These are phyloP conservation scores for Cryomyces antarcticus DNA, from an alignment of 495 filamentous ascomycete genomes.

Conservation along the genomic window DNA sequence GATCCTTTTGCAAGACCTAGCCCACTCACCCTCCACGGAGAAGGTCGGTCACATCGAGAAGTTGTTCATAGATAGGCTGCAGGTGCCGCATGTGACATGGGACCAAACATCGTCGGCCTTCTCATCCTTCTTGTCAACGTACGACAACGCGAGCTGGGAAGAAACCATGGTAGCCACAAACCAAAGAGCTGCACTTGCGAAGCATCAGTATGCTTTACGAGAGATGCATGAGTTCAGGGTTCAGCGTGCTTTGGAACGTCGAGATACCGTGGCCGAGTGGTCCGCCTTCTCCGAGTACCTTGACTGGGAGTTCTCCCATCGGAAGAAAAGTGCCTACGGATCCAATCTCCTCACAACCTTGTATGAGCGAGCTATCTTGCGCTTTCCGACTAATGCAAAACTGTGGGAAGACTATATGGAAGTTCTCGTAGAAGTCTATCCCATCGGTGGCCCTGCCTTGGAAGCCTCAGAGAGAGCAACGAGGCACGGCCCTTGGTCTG, in stretches of 20 bases:
- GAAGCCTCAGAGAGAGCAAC: conserved; percentile 54
- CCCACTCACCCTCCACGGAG: conserved; percentile 31
- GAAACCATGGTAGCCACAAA: conserved; percentile 54
- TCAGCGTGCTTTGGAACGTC: conserved; percentile 32
- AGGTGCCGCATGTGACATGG: conserved; percentile 67
- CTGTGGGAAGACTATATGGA: conserved; percentile 71
- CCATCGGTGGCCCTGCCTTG: conserved; percentile 9
- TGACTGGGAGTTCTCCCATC: conserved; percentile 46
- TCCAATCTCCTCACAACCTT: conserved; percentile 50
- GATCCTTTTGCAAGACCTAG: conserved; percentile 38
- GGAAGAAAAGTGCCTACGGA: conserved; percentile 26
- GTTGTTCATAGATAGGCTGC: conserved; percentile 54
- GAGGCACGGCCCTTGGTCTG: conserved; percentile 80
- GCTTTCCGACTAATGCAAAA: conserved; percentile 45
- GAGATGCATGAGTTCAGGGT: conserved; percentile 54
- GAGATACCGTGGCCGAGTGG: conserved; percentile 36
- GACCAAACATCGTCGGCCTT: conserved; percentile 67
- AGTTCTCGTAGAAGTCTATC: conserved; percentile 37
- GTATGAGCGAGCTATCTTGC: conserved; percentile 52
- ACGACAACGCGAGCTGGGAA: conserved; percentile 59
- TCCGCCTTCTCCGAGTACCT: conserved; percentile 52
- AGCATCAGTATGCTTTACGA: conserved; percentile 44
- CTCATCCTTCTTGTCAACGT: conserved; percentile 59
- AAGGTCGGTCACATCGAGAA: conserved; percentile 43
- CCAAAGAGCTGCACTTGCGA: conserved; percentile 41